Base-by-base conservation (phyloP, 306 rosid genomes). In the Aeschynomene evenia region DNA sequence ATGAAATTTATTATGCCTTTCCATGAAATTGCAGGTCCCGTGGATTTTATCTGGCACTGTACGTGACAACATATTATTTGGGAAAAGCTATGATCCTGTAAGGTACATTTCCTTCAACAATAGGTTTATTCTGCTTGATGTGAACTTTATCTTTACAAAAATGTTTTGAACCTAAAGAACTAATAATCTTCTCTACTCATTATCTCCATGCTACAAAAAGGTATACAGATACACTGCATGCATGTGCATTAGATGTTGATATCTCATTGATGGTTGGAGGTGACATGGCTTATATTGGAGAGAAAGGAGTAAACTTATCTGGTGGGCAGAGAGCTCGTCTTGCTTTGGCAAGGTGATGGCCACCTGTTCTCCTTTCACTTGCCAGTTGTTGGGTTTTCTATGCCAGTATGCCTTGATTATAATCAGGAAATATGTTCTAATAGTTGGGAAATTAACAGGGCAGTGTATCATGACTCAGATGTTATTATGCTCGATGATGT, bases 321-420 rank as follows among this genome's bases (percentile, higher is more conserved):
- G 98, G 98, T 67, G 98, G 98, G 72, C 98, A 93, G 70, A 87
- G 94, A 81, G 91, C 96, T 58, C 96, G 98, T 72, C 87, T 93
- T 77, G 96, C 98, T 81, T 80, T 93, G 86, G 98, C 98, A 52
- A 88, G 98, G 98, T 89, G 68, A 67, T 51, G 34, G 26, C 70
- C 51, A 77, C 58, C 21, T 29, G 5, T 70, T 57, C 34, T 12
- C 64, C 6, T 70, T 54, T 55, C 5, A 52, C 69, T 58, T 46
- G 23, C 63, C 22, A 33, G 46, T 63, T 20, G 64, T 1, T 37
- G 23, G 21, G 65, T 6, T 53, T 21, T 31, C 74, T 42, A 54
- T 31, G 63, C 52, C 69, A 24, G 71, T 42, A 54, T 31, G 63
- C 52, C 69, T 34, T 64, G 10, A 58, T 50, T 78, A 43, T 74